These are phyloP conservation scores for Cordyceps militaris DNA, from an alignment of 2,329 filamentous ascomycete genomes.

Conservation along the genomic window DNA sequence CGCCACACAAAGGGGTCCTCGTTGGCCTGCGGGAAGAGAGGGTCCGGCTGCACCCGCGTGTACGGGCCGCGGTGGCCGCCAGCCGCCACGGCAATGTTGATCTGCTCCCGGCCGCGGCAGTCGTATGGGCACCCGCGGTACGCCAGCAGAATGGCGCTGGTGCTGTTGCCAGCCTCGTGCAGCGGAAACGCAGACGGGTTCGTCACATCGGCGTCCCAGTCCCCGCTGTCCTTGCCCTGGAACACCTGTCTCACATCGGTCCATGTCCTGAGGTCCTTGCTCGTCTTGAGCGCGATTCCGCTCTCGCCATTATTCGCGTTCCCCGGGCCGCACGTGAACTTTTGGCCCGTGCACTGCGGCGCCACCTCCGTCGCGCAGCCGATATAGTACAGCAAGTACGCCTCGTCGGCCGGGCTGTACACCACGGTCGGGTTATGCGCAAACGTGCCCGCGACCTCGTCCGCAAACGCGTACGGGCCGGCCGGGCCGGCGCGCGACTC, in stretches of 20 bases:
- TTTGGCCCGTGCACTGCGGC: constrained; percentile 10
- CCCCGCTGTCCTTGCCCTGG: constrained; percentile 13
- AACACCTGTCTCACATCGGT: constrained; percentile 16
- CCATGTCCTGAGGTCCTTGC: constrained; percentile 17
- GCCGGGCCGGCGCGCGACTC: constrained; percentile 36
- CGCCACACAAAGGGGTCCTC: constrained; percentile 29
- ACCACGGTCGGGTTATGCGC: constrained; percentile 39
- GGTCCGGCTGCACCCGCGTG: constrained; percentile 15
- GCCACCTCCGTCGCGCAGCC: constrained; percentile 22
- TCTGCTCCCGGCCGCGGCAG: constrained; percentile 15
- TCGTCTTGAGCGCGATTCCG: constrained; percentile 23
- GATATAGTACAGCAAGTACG: constrained; percentile 39
- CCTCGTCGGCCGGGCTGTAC: constrained; percentile 36
- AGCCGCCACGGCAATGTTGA: constrained; percentile 17
- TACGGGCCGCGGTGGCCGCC: constrained; percentile 16
- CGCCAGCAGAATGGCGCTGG: constrained; percentile 17
- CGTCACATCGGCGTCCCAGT: constrained; percentile 26
- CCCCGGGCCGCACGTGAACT: constrained; percentile 18
- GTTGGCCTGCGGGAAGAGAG: constrained; percentile 15
- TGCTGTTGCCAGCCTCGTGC: constrained; percentile 13
- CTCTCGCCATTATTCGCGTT: constrained; percentile 19
- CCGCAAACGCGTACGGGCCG: constrained; percentile 36
- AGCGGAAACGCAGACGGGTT: constrained; percentile 37
- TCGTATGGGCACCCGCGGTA: constrained; percentile 18
- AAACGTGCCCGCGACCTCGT: constrained; percentile 35